phyloP scores from a whole-genome alignment of 345 rosid species.

The Tarenaya hassleriana region DNA sequence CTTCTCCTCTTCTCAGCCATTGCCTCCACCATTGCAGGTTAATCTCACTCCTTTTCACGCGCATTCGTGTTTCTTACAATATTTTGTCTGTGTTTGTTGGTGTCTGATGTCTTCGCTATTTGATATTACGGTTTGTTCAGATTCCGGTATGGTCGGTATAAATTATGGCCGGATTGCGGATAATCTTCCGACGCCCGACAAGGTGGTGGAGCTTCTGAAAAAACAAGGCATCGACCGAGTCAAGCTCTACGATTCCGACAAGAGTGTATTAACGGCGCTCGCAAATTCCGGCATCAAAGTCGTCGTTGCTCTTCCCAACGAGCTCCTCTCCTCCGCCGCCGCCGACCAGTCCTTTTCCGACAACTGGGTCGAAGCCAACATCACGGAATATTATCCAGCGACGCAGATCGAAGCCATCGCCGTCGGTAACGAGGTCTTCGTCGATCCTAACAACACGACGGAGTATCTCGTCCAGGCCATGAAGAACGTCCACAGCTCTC shows the following conservation, averaged over 20 bases:
- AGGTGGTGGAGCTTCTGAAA: conserved; percentile 66
- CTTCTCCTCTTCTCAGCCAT: conserved; percentile 30
- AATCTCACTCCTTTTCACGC: too few species aligned
- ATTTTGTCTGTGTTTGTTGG: too few species aligned
- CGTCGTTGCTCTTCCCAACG: conserved; percentile 74
- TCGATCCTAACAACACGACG: conserved; percentile 62
- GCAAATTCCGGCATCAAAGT: conserved; percentile 57
- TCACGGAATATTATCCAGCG: conserved; percentile 47
- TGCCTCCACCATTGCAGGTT: conserved; percentile 36
- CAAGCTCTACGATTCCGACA: conserved; percentile 74
- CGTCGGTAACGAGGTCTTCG: conserved; percentile 89
- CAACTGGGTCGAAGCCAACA: conserved; percentile 66
- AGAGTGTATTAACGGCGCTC: conserved; percentile 57
- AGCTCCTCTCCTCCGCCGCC: conserved; percentile 62
- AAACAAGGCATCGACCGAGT: conserved; percentile 48
- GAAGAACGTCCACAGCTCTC: conserved; percentile 58
- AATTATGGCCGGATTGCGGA: conserved; percentile 83
- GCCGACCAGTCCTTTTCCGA: conserved; percentile 66
- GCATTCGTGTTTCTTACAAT: too few species aligned
- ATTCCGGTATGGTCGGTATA: conserved; percentile 55
- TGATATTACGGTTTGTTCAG: conserved; percentile 26
- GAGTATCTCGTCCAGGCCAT: conserved; percentile 71
- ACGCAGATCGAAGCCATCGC: conserved; percentile 74
- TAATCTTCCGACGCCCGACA: conserved; percentile 56
- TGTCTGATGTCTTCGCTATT: conserved; percentile 4